Evolutionary conservation across 2,329 filamentous ascomycete species (phyloP), one percentile per base, ranked within the genome.

Genomic region (Pyricularia sp.): DNA sequence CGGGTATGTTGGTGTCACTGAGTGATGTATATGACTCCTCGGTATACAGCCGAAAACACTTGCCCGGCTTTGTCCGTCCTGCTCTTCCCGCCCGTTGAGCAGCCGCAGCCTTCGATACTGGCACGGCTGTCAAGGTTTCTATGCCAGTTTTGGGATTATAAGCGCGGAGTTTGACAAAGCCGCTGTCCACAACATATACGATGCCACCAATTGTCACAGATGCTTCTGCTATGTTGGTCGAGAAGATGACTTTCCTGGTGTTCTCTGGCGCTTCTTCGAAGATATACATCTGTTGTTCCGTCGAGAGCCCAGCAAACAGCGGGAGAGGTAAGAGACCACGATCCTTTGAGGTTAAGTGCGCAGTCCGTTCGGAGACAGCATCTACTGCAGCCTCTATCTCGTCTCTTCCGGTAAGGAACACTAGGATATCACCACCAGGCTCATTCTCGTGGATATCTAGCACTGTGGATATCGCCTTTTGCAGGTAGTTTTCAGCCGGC

Each of bases 181-280:
- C 95, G 68, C 88, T 90, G 78, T 99, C 95, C 66, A 98, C 82
- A 6, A 99, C 94, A 75, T 92, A 97, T 68, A 93, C 89, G 70
- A 98, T 94, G 2, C 93, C 93, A 68, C 95, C 90, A 69, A 98
- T 96, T 20, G 95, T 98, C 63, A 99, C 91, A 1, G 93, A 97
- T 4, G 95, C 94, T 81, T 99, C 95, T 14, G 95, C 93, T 72
- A 98, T 97, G 76, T 98, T 98, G 70, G 95, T 98, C 4, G 92
- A 91, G 72, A 97, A 90, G 50, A 99, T 92, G 58, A 97, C 91
- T 76, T 98, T 98, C 61, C 95, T 87, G 1, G 90, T 94, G 70
- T 94, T 90, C 70, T 92, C 89, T 0, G 92, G 88, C 1, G 93
- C 83, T 68, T 91, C 88, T 74, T 97, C 93, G 76, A 98, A 98